Conservation (phyloP, 75 land plant genomes). For the Picea glauca region DNA sequence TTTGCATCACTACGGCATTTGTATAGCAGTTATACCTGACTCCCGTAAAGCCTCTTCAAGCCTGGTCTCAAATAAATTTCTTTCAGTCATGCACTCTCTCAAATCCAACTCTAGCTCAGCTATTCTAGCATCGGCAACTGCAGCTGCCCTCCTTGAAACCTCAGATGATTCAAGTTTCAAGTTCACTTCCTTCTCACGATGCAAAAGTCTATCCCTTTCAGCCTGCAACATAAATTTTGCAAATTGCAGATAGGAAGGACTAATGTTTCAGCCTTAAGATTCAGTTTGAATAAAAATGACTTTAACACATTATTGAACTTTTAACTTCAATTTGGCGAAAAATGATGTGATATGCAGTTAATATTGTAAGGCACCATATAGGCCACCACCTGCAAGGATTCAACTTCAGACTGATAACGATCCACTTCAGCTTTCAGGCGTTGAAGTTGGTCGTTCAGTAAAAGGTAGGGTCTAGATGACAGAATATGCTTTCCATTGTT, state of each 20-base stretch:
- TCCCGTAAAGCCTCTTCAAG: conserved; percentile 68
- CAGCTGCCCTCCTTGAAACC: conserved; percentile 38
- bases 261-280: background rate
- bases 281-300: background rate
- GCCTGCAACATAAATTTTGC: conserved; percentile 25
- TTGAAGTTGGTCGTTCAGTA: conserved; percentile 61
- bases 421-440: conserved; percentile 60
- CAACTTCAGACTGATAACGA: conserved; percentile 43
- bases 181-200: conserved; percentile 58
- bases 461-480: conserved; percentile 55
- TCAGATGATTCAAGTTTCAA: conserved; percentile 67
- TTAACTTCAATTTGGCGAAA: background rate
- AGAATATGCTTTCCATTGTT: conserved; percentile 55
- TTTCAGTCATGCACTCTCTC: conserved; percentile 50
- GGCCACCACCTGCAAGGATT: conserved; percentile 74
- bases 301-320: background rate
- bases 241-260: background rate
- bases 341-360: background rate
- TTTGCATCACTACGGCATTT: conserved; percentile 1
- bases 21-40: conserved; percentile 47
- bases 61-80: conserved; percentile 42
- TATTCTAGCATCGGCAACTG: conserved; percentile 38
- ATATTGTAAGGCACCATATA: background rate
- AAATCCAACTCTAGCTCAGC: conserved; percentile 54
- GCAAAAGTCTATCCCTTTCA: conserved; percentile 62